Conservation (phyloP, 768 basidiomycete genomes). For the Termitomyces sp. region DNA sequence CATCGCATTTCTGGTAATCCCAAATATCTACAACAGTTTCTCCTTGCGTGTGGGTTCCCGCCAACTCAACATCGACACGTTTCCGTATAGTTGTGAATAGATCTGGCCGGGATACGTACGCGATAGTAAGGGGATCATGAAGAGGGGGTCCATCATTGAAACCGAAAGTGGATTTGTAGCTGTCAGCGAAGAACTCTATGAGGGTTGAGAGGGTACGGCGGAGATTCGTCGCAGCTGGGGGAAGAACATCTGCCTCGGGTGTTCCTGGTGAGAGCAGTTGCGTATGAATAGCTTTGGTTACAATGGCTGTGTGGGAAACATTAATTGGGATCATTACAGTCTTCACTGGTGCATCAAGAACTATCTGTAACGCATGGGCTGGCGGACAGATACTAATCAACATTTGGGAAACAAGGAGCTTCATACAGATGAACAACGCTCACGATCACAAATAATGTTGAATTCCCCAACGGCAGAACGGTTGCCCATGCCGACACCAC, state of each 20-base stretch:
- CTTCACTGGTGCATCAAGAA: slow-evolving; percentile 67
- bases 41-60: slow-evolving; percentile 61
- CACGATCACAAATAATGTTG: slow-evolving; percentile 81
- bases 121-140: slow-evolving; percentile 82
- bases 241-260: slow-evolving; percentile 15
- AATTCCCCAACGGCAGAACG: slow-evolving; percentile 78
- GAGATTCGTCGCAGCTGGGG: slow-evolving; percentile 43
- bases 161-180: slow-evolving; percentile 74
- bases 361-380: slow-evolving; percentile 85
- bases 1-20: slow-evolving; percentile 55
- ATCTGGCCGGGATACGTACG: slow-evolving; percentile 67
- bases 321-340: slow-evolving; percentile 82
- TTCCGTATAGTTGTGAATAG: slow-evolving; percentile 62
- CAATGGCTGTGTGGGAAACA: slow-evolving; percentile 83
- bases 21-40: slow-evolving; percentile 82
- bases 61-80: slow-evolving; percentile 80
- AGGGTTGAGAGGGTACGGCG: slow-evolving; percentile 74
- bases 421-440: slow-evolving; percentile 22
- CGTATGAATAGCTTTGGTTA: slow-evolving; percentile 50
- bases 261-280: slow-evolving; percentile 42
- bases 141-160: slow-evolving; percentile 85
- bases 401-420: neutral
- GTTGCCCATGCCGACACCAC: slow-evolving; percentile 84
- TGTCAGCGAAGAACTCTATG: slow-evolving; percentile 67
- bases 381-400: neutral